Base-by-base conservation (phyloP, 2,329 filamentous ascomycete species). In the Aureobasidium sp. region DNA sequence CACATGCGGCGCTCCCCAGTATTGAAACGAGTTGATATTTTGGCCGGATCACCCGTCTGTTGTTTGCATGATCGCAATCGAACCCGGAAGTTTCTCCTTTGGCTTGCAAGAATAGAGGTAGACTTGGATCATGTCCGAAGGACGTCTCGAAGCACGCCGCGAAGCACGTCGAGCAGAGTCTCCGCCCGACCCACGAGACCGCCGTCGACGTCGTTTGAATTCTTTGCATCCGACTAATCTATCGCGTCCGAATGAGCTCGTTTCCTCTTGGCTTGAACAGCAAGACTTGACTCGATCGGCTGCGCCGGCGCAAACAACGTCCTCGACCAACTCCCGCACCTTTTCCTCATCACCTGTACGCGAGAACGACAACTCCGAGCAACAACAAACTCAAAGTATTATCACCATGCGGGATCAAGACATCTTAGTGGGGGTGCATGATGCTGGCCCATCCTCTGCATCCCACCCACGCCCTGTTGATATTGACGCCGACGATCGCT, bases 81-180 rank as follows among this genome's bases (percentile, higher is more conserved):
- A 58, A 6, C 8, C 13, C 13, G 39, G 11, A 55, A 39, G 1
- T 14, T 11, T 27, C 21, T 30, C 25, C 30, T 11, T 6, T 4
- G 16, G 29, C 14, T 32, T 37, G 54, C 45, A 48, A 30, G 14
- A 14, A 3, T n/a, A n/a, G n/a, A 27, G 45, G 30, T 14, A 45
- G 53, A 44, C 21, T 27, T 25, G 10, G 25, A 9, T 11, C 45
- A 59, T 59, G 57, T 59, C 57, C 25, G 27, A 49, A 47, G 48
- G 36, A 42, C 44, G 36, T 21, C 41, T 21, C 14, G 54, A 47
- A 32, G 41, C 54, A 37, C 54, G 54, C 25, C 54, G 54, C 14
- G 42, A 45, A 59, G 44, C 36, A 42, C 54, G 54, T 39, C 44
- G 57, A 59, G 44, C 57, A 59, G 44, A 49, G 45, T 59, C 57